Base-by-base conservation (phyloP, 2,329 filamentous ascomycete genomes). In the Cladosporium sp. region DNA sequence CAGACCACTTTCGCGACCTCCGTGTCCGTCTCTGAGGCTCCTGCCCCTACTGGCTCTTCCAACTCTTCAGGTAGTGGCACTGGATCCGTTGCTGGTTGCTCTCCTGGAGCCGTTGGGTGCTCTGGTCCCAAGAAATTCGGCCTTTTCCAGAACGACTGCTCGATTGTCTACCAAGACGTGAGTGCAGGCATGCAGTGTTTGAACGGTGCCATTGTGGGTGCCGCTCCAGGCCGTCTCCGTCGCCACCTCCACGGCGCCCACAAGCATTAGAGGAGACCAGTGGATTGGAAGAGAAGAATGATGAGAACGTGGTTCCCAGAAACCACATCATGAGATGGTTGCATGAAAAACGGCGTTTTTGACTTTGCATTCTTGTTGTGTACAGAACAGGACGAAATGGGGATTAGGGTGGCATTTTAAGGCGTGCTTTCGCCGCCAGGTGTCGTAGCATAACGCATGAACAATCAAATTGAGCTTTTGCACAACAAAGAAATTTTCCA, bases 41-140 rank as follows among this genome's bases (percentile, higher is more conserved):
- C 60, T 8, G 57, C 45, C 2, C 39, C 39, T 1, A 60, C 61
- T 6, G 55, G 51, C 36, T 39, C 54, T 28, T 38, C 50, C 28
- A 30, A 20, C 30, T 39, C 54, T 7, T 34, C 25, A 19, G 47
- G 34, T 40, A 56, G 39, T 42, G 30, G 30, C 30, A 34, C 30
- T 34, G 30, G 30, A 34, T 34, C 30, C 11, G 30, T 34, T 34
- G 30, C 30, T 34, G 30, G 30, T 5, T 34, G 30, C 30, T 11
- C 30, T 12, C 30, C 30, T 9, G 30, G 30, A 9, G 3, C 30
- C 30, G 30, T 80, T 47, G 69, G 79, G 58, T 80, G 78, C 70
- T 75, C 78, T 37, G 75, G 75, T 52, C 63, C 58, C 51, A 69
- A 63, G 39, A 69, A 74, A 25, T 80, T 76, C 58, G 78, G 77